These are phyloP conservation scores for Pseudozyma sp. DNA, from an alignment of 1,284 basidiomycete species.

Conservation along the genomic window DNA sequence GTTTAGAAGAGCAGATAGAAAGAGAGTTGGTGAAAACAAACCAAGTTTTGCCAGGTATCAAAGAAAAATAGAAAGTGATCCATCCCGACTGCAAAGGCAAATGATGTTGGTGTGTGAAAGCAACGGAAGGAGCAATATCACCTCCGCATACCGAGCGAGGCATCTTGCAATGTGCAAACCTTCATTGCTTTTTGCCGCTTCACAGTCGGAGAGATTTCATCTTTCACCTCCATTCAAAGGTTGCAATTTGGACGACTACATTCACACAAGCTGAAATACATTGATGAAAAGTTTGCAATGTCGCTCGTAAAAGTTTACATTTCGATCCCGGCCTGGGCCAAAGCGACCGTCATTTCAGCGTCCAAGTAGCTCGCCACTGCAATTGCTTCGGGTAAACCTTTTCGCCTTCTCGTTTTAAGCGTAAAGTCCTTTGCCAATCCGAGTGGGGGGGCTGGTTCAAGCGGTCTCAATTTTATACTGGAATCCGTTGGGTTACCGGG, in stretches of 20 bases:
- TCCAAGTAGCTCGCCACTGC: constrained; percentile 63
- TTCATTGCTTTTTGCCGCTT: not conserved
- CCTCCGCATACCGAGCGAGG: too few relatives aligned
- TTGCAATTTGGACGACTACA: not conserved
- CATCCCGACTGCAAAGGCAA: too few relatives aligned
- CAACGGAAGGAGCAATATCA: not conserved
- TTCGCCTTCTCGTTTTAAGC: constrained; percentile 93
- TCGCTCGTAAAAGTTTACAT: constrained; percentile 12
- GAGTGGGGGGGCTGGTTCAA: constrained; percentile 96
- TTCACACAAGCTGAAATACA: not conserved
- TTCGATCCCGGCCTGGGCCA: constrained; percentile 64
- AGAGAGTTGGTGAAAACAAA: too few relatives aligned
- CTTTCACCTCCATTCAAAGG: too few relatives aligned
- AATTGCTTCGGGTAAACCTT: constrained; percentile 70
- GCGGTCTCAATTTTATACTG: constrained; percentile 89
- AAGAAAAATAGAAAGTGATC: too few relatives aligned
- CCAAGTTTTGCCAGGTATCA: too few relatives aligned
- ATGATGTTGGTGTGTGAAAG: too few relatives aligned
- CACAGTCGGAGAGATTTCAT: too few relatives aligned
- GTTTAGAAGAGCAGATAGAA: not conserved
- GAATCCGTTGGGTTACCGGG: constrained; percentile 98
- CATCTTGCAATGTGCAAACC: not conserved
- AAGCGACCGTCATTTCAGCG: constrained; percentile 63
- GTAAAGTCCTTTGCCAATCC: constrained; percentile 82
- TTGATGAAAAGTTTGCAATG: not conserved